Conservation (phyloP, 1,139 yeast genomes). For the Wickerhamomyces sp. region DNA sequence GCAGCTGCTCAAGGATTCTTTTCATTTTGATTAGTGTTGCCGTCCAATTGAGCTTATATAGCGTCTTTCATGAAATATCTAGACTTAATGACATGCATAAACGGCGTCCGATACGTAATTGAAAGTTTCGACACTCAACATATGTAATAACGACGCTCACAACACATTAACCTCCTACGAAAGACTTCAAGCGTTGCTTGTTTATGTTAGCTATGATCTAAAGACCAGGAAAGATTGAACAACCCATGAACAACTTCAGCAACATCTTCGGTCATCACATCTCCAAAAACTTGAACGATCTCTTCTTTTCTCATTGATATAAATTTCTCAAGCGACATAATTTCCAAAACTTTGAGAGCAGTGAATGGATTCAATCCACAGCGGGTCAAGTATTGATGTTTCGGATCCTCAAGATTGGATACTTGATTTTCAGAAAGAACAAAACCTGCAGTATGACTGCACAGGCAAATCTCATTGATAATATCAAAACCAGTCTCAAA, state of each 20-base stretch:
- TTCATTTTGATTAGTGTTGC: no score
- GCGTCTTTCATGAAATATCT: no score
- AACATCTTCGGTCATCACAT: background rate
- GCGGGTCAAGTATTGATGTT: slow-evolving; percentile 5
- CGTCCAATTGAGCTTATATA: no score
- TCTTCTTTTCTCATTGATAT: slow-evolving; percentile 1
- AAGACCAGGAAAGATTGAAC: slow-evolving; percentile 6
- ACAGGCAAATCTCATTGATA: slow-evolving; percentile 6
- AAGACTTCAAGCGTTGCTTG: no score
- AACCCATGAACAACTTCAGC: slow-evolving; percentile 1
- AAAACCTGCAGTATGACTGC: slow-evolving; percentile 1
- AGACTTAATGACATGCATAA: no score
- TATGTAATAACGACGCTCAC: no score
- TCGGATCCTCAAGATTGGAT: slow-evolving; percentile 5
- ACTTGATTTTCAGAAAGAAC: background rate
- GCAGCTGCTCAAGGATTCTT: no score
- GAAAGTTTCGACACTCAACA: no score
- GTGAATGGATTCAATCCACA: slow-evolving; percentile 16
- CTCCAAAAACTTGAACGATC: background rate
- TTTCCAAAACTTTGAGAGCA: slow-evolving; percentile 4
- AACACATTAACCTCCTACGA: no score
- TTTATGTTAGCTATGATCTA: background rate
- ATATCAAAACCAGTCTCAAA: slow-evolving; percentile 1
- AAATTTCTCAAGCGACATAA: slow-evolving; percentile 5
- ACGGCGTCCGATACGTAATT: no score